phyloP scores from a whole-genome alignment of 139 green algal species.

The Tetradesmus obliquus region DNA sequence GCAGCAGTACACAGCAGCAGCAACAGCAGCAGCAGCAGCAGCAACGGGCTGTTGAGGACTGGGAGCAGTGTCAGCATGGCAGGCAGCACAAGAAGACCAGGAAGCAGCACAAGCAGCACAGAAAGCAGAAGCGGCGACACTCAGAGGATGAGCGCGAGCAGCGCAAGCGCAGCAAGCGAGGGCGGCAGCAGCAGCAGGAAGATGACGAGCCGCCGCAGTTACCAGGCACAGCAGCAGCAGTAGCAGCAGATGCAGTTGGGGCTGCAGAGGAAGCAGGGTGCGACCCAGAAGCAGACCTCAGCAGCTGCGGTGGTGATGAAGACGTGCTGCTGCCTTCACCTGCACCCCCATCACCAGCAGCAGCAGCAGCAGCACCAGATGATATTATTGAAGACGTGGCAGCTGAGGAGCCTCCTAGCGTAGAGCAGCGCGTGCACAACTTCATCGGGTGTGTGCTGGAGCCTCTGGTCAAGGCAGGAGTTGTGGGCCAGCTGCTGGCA shows the following conservation, averaged over 20 bases:
- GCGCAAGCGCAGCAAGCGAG: background rate
- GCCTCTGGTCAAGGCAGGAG: conserved; percentile 4
- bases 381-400: no score
- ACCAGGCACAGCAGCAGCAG: background rate
- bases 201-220: background rate
- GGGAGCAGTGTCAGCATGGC: background rate
- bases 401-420: background rate
- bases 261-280: background rate
- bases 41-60: background rate
- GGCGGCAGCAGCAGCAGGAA: background rate
- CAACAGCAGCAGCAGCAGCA: conserved; percentile 3
- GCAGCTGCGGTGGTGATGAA: background rate
- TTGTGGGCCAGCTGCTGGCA: background rate
- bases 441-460: conserved; percentile 35
- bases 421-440: background rate
- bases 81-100: background rate
- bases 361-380: no score
- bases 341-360: background rate
- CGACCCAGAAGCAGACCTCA: background rate
- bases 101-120: background rate
- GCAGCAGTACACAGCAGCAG: background rate
- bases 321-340: background rate
- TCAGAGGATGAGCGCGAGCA: background rate
- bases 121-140: background rate
- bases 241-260: background rate